These are phyloP conservation scores for Neonectria sp. DNA, from an alignment of 2,329 filamentous ascomycete genomes.

Conservation along the genomic window DNA sequence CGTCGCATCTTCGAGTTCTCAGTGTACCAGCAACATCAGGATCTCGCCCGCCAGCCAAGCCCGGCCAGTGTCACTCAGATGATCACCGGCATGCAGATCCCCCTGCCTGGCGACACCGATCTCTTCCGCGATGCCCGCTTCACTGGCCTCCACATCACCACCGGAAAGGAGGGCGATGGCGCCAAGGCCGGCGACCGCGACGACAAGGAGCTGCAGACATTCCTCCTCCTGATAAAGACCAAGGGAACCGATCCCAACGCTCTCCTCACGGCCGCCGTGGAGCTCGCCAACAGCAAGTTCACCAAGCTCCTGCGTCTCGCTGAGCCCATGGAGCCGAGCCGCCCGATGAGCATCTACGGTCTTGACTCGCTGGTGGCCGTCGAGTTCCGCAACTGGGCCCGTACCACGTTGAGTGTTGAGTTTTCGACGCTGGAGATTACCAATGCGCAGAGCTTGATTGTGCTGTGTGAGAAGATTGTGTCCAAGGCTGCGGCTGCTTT, in stretches of 20 bases:
- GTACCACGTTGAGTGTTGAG: slow-evolving; percentile 42
- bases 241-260: slow-evolving; percentile 23
- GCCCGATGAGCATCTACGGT: slow-evolving; percentile 47
- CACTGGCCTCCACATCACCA: slow-evolving; percentile 27
- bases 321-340: slow-evolving; percentile 43
- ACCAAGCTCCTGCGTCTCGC: slow-evolving; percentile 44
- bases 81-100: slow-evolving; percentile 43
- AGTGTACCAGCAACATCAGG: slow-evolving; percentile 46
- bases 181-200: slow-evolving; percentile 11
- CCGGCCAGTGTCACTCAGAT: slow-evolving; percentile 43
- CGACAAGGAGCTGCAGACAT: slow-evolving; percentile 32
- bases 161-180: slow-evolving; percentile 17
- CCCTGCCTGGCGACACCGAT: slow-evolving; percentile 43
- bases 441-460: slow-evolving; percentile 43
- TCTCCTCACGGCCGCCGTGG: slow-evolving; percentile 36
- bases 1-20: slow-evolving; percentile 48
- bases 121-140: slow-evolving; percentile 47
- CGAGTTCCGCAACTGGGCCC: slow-evolving; percentile 48
- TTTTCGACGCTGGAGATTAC: slow-evolving; percentile 49
- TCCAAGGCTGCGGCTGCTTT: slow-evolving; percentile 20
- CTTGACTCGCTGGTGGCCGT: slow-evolving; percentile 51
- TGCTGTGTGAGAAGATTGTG: slow-evolving; percentile 48
- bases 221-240: slow-evolving; percentile 28
- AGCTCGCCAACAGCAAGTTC: slow-evolving; percentile 43
- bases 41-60: slow-evolving; percentile 25